Evolutionary conservation across 192 early-diverging fungal genomes (phyloP), one percentile per base, ranked within the genome.

Genomic region (Dimargaris verticillata): DNA sequence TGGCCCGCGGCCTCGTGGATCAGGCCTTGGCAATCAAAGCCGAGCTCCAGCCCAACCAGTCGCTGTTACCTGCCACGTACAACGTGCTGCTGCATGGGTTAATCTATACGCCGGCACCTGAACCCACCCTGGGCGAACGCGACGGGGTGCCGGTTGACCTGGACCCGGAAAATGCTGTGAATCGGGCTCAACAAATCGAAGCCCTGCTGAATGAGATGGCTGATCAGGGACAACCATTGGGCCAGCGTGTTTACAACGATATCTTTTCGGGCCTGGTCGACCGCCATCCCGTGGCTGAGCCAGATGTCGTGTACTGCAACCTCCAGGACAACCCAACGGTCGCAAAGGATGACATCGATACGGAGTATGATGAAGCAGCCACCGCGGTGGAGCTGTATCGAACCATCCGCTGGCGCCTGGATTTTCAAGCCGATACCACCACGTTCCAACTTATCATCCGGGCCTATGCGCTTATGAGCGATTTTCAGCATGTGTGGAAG

Each of bases 341-440:
- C n/a, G 9, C 49, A 51, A 26, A 51, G 26, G 26, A 10, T n/a
- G 49, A 11, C 26, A 10, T 26, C 49, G 22, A 51, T 25, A 24
- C 10, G 22, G 49, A 51, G 49, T 20, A 51, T 26, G 22, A 51
- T n/a, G 49, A 51, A 51, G 22, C 49, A n/a, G 49, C 20, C 9
- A 51, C 49, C 49, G 49, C 49, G 20, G 49, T 51, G 26, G 49
- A 51, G 18, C n/a, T 51, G 9, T 51, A 51, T 26, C 49, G 26
- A 20, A 25, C 26, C 14, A n/a, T 51, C 6, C 49, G 26, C 10
- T 20, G 18, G 22, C 49, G 49, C 6, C 49, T 26, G 10, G 6
- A 51, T 26, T 51, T 20, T 20, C 49, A 51, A n/a, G 22, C 49
- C 20, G 49, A 51, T n/a, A 26, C 49, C 49, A 51, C 18, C 18